A percentile compares a stretch with the other conserved stretches of the same genome.
These are phyloP conservation scores for Macrolepiota fuliginosa DNA, from an alignment of 768 basidiomycete genomes.

Conservation along the genomic window DNA sequence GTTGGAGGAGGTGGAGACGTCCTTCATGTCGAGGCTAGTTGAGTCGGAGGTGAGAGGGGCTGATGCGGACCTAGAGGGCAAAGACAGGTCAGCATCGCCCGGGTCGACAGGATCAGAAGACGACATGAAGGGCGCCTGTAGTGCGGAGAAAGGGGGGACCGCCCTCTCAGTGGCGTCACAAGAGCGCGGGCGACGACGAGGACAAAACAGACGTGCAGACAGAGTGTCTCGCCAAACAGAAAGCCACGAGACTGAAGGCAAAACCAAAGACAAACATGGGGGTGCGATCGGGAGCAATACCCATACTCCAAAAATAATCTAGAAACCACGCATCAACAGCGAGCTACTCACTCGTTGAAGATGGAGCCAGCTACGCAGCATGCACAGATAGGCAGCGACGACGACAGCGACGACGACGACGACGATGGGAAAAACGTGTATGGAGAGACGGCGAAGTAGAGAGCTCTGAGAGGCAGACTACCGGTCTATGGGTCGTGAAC, in stretches of 20 bases:
- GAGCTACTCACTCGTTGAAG: slow-evolving; percentile 7
- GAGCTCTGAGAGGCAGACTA: slow-evolving; percentile 20
- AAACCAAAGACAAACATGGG: slow-evolving; percentile 4
- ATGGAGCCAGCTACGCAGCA: slow-evolving; percentile 5
- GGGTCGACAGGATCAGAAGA: slow-evolving; percentile 21
- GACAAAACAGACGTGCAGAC: background rate
- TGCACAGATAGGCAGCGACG: background rate
- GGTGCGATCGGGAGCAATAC: background rate
- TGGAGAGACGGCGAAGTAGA: slow-evolving; percentile 8
- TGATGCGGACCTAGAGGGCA: slow-evolving; percentile 39
- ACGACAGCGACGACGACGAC: slow-evolving; percentile 9
- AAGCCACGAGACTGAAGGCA: background rate
- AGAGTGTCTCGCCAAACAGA: background rate
- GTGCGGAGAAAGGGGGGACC: slow-evolving; percentile 16
- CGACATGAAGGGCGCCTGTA: slow-evolving; percentile 20
- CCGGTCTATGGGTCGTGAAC: slow-evolving; percentile 35
- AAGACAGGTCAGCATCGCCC: slow-evolving; percentile 24
- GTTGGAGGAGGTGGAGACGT: slow-evolving; percentile 57
- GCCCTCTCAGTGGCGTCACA: slow-evolving; percentile 2
- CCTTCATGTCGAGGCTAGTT: slow-evolving; percentile 69
- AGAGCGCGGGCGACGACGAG: background rate
- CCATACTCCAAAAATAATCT: slow-evolving; percentile 8
- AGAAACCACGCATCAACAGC: background rate
- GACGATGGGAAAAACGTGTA: slow-evolving; percentile 17
- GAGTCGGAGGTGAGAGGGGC: slow-evolving; percentile 41